phyloP scores from a whole-genome alignment of 768 basidiomycete genomes.

The Calocybe indica region DNA sequence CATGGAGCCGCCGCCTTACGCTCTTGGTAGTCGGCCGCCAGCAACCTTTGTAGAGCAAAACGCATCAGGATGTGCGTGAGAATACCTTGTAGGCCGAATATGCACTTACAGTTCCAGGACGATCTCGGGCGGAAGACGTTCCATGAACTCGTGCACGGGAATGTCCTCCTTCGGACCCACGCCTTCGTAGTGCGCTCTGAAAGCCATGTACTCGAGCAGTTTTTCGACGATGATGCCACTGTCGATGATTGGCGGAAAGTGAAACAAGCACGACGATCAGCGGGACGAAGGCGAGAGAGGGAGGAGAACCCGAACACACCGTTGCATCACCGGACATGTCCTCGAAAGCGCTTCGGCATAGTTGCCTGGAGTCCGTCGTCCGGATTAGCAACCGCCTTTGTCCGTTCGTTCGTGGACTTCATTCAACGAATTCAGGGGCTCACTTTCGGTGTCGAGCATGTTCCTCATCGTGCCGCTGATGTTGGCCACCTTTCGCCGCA shows the following conservation, averaged over 20 bases:
- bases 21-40: conserved; percentile 66
- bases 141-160: conserved; percentile 69
- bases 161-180: conserved; percentile 69
- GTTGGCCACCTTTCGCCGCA: conserved; percentile 68
- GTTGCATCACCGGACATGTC: conserved; percentile 63
- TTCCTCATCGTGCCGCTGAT: conserved; percentile 78
- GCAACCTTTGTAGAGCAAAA: conserved; percentile 28
- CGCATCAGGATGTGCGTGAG: neutral
- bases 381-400: neutral
- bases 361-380: conserved; percentile 38
- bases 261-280: neutral
- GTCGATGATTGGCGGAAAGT: neutral
- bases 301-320: conserved; percentile 35
- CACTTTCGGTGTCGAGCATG: conserved; percentile 73
- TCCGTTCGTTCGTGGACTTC: neutral
- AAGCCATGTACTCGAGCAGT: conserved; percentile 84
- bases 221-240: conserved; percentile 79
- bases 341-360: conserved; percentile 73
- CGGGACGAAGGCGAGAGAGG: neutral
- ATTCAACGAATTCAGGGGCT: conserved; percentile 11
- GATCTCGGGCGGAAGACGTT: conserved; percentile 82
- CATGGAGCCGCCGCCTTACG: conserved; percentile 24
- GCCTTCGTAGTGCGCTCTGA: conserved; percentile 76
- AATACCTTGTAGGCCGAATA: conserved; percentile 8
- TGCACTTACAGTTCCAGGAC: conserved; percentile 76